Evolutionary conservation across 192 early-diverging fungal species (phyloP).

Genomic region (Entophlyctis luteolus): DNA sequence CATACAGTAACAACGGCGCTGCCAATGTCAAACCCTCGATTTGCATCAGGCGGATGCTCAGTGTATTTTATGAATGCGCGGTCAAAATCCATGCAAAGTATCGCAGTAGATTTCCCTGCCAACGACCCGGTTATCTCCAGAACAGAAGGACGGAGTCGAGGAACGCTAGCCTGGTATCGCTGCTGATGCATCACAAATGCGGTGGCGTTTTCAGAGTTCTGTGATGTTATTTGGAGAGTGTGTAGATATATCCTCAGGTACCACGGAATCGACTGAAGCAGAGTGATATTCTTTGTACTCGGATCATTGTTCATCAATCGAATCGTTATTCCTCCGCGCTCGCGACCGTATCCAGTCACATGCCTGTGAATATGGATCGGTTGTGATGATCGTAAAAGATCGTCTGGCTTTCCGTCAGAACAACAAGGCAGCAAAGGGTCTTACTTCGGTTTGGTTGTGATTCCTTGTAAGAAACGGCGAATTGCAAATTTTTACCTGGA

Average conservation of each 20-base stretch:
- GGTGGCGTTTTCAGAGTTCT: neutral
- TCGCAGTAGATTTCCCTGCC: conserved; percentile 65
- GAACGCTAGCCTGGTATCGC: conserved; percentile 73
- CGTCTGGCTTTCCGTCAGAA: neutral
- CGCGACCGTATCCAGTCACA: conserved; percentile 70
- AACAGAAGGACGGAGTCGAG: conserved; percentile 74
- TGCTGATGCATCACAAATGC: conserved; percentile 12
- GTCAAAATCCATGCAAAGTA: conserved; percentile 78
- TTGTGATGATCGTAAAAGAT: too few species aligned
- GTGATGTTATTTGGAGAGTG: conserved; percentile 62
- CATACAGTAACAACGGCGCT: conserved; percentile 2
- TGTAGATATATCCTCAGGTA: conserved; percentile 85
- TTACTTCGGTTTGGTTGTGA: neutral
- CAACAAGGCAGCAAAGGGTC: too few species aligned
- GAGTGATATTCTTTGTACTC: conserved; percentile 47
- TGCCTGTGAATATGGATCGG: conserved; percentile 24
- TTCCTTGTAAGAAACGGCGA: neutral
- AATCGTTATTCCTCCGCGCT: conserved; percentile 75
- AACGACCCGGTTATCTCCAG: conserved; percentile 69
- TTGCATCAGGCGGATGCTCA: conserved; percentile 94
- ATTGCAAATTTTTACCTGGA: conserved; percentile 1
- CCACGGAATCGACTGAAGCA: conserved; percentile 86
- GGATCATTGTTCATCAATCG: conserved; percentile 67
- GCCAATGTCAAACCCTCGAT: conserved; percentile 90
- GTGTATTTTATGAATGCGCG: conserved; percentile 91